These are phyloP conservation scores for Aaosphaeria arxii DNA, from an alignment of 2,329 filamentous ascomycete species.

Conservation along the genomic window DNA sequence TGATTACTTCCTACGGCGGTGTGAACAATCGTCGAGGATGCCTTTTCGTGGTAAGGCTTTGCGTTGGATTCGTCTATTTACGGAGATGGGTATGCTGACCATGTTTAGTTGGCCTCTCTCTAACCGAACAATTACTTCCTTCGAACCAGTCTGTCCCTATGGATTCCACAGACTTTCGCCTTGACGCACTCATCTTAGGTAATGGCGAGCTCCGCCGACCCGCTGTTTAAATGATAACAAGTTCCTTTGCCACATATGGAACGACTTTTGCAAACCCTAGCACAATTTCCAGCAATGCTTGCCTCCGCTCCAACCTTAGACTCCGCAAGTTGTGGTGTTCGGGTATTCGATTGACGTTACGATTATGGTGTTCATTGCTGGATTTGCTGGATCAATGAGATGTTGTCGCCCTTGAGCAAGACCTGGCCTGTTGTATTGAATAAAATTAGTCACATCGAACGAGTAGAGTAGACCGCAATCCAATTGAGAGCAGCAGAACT, in stretches of 20 bases:
- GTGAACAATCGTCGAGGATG: conserved; percentile 53
- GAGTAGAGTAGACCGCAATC: no score
- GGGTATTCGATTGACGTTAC: not conserved
- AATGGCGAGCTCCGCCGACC: conserved; percentile 54
- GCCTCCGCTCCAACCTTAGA: not conserved
- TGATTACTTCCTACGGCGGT: conserved; percentile 84
- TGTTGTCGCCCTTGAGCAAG: conserved; percentile 83
- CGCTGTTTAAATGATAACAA: conserved; percentile 1
- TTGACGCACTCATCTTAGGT: conserved; percentile 75
- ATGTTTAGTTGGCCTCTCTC: conserved; percentile 68
- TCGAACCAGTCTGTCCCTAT: conserved; percentile 67
- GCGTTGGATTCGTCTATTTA: conserved; percentile 15
- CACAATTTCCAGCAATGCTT: not conserved
- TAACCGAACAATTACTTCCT: conserved; percentile 79
- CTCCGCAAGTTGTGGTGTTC: not conserved
- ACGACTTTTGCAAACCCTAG: not conserved
- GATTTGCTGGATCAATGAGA: conserved; percentile 66
- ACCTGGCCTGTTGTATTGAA: conserved; percentile 64
- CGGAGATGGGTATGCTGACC: conserved; percentile 29
- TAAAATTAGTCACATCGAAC: no score
- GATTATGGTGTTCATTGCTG: conserved; percentile 6
- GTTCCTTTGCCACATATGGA: not conserved
- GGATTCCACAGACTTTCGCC: conserved; percentile 70
- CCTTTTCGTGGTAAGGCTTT: conserved; percentile 57
- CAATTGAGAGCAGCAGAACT: conserved; percentile 13